These are phyloP conservation scores for Amaranthus cruentus DNA, from an alignment of 148 eudicot species.

Conservation along the genomic window DNA sequence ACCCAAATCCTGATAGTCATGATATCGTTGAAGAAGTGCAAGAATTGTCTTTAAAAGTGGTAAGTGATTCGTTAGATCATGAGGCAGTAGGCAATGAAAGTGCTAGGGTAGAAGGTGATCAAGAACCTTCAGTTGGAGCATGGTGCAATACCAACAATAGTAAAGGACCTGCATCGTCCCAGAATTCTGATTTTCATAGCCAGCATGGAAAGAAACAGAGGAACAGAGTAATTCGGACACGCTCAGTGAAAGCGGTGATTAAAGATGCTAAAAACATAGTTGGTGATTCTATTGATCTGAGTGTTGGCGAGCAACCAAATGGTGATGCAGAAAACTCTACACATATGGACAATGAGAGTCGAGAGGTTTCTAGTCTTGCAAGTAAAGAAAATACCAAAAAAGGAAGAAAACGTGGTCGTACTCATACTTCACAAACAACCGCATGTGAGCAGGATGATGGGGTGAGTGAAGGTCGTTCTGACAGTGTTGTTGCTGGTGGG, in stretches of 20 bases:
- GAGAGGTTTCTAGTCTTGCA: constrained; percentile 39
- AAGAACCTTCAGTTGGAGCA: constrained; percentile 39
- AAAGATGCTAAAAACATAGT: constrained; percentile 46
- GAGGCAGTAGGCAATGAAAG: constrained; percentile 33
- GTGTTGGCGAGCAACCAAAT: constrained; percentile 38
- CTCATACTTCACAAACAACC: constrained; percentile 45
- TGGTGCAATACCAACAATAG: constrained; percentile 30
- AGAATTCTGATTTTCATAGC: constrained; percentile 38
- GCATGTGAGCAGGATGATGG: constrained; percentile 45
- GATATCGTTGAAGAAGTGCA: constrained; percentile 41
- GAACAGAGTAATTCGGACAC: constrained; percentile 31
- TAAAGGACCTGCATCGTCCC: constrained; percentile 44
- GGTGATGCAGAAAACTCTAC: constrained; percentile 51
- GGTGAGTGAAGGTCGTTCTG: constrained; percentile 64
- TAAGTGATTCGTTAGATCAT: constrained; percentile 36
- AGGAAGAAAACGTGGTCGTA: constrained; percentile 55
- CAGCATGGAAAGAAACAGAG: constrained; percentile 35
- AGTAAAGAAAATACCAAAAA: constrained; percentile 37
- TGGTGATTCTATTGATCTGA: constrained; percentile 36
- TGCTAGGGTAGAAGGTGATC: constrained; percentile 28
- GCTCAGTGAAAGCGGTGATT: constrained; percentile 40
- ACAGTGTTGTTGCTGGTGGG: constrained; percentile 48
- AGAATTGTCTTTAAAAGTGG: constrained; percentile 39
- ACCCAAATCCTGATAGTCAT: constrained; percentile 30
- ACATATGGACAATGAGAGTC: constrained; percentile 40